A percentile compares a stretch with the other conserved stretches of the same genome.
Conservation (phyloP, 2,329 filamentous ascomycete species). For the Gaeumannomyces tritici region DNA sequence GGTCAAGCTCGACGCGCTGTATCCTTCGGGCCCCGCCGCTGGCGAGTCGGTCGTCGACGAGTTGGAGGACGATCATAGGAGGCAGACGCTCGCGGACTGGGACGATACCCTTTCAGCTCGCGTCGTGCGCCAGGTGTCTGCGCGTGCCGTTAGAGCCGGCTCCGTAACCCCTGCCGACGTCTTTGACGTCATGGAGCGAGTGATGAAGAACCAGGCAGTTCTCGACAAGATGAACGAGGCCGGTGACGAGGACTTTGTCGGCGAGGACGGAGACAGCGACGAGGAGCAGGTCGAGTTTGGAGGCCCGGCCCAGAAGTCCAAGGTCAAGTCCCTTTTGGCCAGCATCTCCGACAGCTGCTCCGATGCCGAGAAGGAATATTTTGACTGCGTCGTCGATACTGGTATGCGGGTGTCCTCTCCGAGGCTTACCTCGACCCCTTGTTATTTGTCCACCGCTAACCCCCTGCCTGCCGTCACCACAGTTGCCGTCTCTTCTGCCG, state of each 20-base stretch:
- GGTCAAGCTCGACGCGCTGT: background rate
- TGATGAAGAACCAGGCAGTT: background rate
- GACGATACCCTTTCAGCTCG: background rate
- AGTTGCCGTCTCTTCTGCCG: background rate
- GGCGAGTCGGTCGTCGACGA: background rate
- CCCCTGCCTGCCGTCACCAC: no score
- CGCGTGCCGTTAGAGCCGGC: background rate
- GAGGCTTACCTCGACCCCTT: no score
- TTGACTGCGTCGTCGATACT: background rate
- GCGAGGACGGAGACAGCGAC: background rate
- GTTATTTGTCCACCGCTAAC: background rate
- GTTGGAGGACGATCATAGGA: background rate
- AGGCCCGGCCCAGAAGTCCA: background rate
- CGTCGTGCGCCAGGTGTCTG: background rate
- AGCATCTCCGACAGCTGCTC: background rate
- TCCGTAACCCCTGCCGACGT: background rate
- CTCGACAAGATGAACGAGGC: conserved; percentile 1
- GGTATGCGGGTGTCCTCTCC: background rate
- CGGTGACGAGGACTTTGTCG: background rate
- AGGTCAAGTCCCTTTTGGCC: background rate
- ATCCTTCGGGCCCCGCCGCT: background rate
- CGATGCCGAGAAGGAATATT: background rate
- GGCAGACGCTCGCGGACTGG: background rate
- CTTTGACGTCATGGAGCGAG: conserved; percentile 2
- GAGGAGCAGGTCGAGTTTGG: background rate